These are phyloP conservation scores for Isatis lusitanica DNA, from an alignment of 441 rosid species.

Conservation along the genomic window DNA sequence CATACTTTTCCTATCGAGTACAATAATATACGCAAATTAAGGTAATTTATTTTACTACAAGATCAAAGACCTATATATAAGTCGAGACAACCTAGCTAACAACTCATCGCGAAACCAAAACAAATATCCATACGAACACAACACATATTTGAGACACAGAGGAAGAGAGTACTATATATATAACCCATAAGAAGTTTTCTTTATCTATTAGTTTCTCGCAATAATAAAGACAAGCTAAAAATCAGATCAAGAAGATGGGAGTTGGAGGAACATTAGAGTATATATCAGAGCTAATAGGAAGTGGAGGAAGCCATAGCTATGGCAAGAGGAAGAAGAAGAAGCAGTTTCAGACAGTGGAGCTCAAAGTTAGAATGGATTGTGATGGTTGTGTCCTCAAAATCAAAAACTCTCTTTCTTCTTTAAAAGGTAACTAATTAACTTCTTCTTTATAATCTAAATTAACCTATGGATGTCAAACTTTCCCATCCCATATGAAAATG, in stretches of 20 bases:
- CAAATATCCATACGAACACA: constrained; percentile 20
- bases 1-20: constrained; percentile 21
- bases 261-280: constrained; percentile 76
- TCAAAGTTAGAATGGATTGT: constrained; percentile 95
- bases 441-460: neutral
- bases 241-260: constrained; percentile 53
- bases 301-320: constrained; percentile 51
- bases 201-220: neutral
- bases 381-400: constrained; percentile 97
- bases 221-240: neutral
- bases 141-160: constrained; percentile 12
- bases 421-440: constrained; percentile 53
- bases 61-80: constrained; percentile 21
- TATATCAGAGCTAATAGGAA: constrained; percentile 66
- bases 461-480: neutral
- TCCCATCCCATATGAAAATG: neutral
- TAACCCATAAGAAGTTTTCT: neutral
- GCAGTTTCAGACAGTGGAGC: constrained; percentile 81
- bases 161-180: neutral
- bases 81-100: constrained; percentile 15
- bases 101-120: constrained; percentile 21
- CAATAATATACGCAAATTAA: constrained; percentile 13
- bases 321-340: constrained; percentile 61
- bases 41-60: constrained; percentile 13
- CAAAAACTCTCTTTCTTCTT: constrained; percentile 79